Conservation (phyloP, 495 filamentous ascomycete genomes). For the Jackrogersella multiformis region DNA sequence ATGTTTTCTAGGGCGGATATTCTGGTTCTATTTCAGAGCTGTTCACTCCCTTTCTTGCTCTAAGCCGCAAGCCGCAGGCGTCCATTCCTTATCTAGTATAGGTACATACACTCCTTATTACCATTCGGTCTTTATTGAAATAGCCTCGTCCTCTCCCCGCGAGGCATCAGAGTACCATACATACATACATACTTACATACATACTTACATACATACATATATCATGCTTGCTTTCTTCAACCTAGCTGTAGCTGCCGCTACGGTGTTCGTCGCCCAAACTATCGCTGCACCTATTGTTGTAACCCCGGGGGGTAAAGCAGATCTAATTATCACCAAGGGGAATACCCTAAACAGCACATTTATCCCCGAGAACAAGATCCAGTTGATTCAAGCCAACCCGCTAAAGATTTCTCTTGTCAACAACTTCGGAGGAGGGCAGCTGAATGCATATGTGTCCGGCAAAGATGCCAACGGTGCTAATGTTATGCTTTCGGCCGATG, state of each 20-base stretch:
- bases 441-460: conserved; percentile 55
- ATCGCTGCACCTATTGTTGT: conserved; percentile 43
- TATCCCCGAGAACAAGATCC: not conserved
- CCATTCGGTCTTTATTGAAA: conserved; percentile 26
- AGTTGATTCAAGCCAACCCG: conserved; percentile 3
- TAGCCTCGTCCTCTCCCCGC: conserved; percentile 19
- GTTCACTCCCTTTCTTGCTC: conserved; percentile 32
- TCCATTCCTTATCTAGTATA: conserved; percentile 41
- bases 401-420: conserved; percentile 49
- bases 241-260: conserved; percentile 43
- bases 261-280: conserved; percentile 33
- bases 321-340: conserved; percentile 41
- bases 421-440: conserved; percentile 49
- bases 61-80: conserved; percentile 34
- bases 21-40: conserved; percentile 36
- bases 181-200: too few relatives aligned
- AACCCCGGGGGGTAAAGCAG: conserved; percentile 27
- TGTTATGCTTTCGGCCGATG: conserved; percentile 50
- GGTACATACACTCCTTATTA: conserved; percentile 30
- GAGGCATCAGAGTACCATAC: conserved; percentile 13
- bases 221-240: conserved; percentile 44
- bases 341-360: conserved; percentile 48
- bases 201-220: too few relatives aligned
- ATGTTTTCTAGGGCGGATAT: conserved; percentile 26
- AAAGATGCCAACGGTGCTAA: conserved; percentile 43